A percentile compares a stretch with the other conserved stretches of the same genome.
Conservation (phyloP, 1,284 basidiomycete species). For the Microbotryomycetes sp. region DNA sequence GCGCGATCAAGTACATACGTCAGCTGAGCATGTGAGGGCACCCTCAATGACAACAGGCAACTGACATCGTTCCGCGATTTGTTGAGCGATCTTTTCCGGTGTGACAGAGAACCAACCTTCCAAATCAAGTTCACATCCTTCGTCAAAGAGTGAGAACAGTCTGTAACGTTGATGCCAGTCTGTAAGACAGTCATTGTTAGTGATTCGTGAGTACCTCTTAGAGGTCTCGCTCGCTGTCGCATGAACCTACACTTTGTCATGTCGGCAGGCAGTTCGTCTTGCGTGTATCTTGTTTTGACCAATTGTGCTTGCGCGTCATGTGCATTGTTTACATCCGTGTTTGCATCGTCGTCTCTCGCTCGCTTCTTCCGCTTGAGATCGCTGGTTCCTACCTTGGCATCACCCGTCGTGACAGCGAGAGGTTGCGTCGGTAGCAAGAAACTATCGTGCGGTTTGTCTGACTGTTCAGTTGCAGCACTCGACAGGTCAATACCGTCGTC, state of each 20-base stretch:
- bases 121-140: conserved; percentile 48
- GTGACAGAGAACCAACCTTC: conserved; percentile 96
- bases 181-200: conserved; percentile 39
- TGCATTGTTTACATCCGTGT: neutral
- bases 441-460: neutral
- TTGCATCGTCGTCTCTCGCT: conserved; percentile 6
- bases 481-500: too few species aligned
- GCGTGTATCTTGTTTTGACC: conserved; percentile 13
- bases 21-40: neutral
- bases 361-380: conserved; percentile 26
- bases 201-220: neutral
- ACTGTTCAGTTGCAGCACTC: neutral
- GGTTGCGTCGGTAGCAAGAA: conserved; percentile 26
- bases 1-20: neutral
- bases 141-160: conserved; percentile 70
- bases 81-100: conserved; percentile 80
- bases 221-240: neutral
- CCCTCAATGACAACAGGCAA: conserved; percentile 22
- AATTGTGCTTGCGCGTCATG: neutral
- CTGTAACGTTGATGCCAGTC: conserved; percentile 78
- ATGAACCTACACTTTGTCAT: conserved; percentile 29
- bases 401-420: neutral
- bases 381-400: neutral
- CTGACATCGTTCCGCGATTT: conserved; percentile 82
- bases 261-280: conserved; percentile 18